phyloP scores from a whole-genome alignment of 192 early-diverging fungal species.

The Geranomyces michiganensis region DNA sequence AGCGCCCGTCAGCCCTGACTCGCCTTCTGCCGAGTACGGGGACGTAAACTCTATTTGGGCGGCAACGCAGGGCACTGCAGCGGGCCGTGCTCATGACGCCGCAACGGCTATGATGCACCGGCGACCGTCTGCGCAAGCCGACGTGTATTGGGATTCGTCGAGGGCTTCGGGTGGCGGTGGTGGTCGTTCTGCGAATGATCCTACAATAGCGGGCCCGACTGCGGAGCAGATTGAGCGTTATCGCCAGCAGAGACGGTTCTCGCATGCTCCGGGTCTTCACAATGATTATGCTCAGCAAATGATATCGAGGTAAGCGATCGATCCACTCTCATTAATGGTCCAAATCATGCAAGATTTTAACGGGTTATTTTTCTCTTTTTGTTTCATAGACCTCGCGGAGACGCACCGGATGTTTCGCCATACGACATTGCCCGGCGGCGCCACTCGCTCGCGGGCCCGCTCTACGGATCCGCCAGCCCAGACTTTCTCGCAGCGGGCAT shows the following conservation, averaged over 20 bases:
- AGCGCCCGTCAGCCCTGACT: constrained; percentile 37
- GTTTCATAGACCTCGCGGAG: not conserved
- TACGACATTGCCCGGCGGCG: constrained; percentile 43
- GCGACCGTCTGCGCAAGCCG: constrained; percentile 58
- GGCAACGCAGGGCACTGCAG: constrained; percentile 33
- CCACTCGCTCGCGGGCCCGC: constrained; percentile 58
- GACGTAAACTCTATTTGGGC: constrained; percentile 61
- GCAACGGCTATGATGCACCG: constrained; percentile 50
- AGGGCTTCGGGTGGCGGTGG: not conserved
- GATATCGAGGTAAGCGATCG: constrained; percentile 14
- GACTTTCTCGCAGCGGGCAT: constrained; percentile 42
- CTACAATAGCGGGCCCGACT: constrained; percentile 28
- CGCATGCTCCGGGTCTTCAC: constrained; percentile 54
- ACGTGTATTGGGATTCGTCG: constrained; percentile 49
- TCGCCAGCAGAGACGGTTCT: constrained; percentile 58
- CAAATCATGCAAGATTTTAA: too few relatives aligned
- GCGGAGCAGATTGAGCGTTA: constrained; percentile 56
- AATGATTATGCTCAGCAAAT: constrained; percentile 43
- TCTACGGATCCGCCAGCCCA: constrained; percentile 34
- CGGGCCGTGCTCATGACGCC: constrained; percentile 22
- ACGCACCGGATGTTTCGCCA: constrained; percentile 1
- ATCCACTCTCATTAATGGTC: not conserved
- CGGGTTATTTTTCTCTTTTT: too few relatives aligned
- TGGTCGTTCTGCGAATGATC: not conserved
- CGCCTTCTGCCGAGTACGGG: constrained; percentile 47